A percentile compares a stretch with the other conserved stretches of the same genome.
phyloP scores from a whole-genome alignment of 331 rosid genomes.

The Arachis monticola region DNA sequence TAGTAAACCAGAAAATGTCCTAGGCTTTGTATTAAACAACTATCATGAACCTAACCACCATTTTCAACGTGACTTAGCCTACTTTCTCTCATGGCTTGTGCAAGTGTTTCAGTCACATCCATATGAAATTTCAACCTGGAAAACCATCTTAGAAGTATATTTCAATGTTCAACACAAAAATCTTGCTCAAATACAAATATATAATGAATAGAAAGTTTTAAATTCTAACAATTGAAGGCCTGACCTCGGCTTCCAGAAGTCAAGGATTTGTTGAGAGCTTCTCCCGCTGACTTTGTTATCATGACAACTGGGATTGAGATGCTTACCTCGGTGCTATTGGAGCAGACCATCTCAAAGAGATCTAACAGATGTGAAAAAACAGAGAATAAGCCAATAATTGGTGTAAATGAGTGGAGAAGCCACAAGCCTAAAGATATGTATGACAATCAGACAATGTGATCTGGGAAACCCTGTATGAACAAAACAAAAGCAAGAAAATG shows the following conservation, averaged over 20 bases:
- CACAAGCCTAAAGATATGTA: conserved; percentile 9
- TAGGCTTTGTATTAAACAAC: neutral
- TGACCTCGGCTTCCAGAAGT: conserved; percentile 67
- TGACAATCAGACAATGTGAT: neutral
- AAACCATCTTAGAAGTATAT: conserved; percentile 22
- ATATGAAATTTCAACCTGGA: conserved; percentile 11
- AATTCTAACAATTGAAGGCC: conserved; percentile 37
- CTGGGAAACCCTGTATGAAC: neutral
- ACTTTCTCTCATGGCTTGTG: conserved; percentile 1
- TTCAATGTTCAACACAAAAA: conserved; percentile 2
- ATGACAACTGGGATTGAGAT: conserved; percentile 80
- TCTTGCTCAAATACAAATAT: conserved; percentile 25
- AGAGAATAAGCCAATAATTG: conserved; percentile 3
- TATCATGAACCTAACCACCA: neutral
- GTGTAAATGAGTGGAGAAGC: conserved; percentile 8
- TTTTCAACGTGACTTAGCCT: conserved; percentile 7
- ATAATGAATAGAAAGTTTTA: conserved; percentile 26
- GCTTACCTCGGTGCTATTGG: conserved; percentile 55
- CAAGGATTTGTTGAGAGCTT: conserved; percentile 60
- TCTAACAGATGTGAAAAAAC: conserved; percentile 49
- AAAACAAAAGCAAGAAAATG: conserved; percentile 39
- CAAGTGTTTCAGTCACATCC: neutral
- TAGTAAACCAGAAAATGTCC: neutral
- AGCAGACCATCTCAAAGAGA: conserved; percentile 84
- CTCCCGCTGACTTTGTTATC: conserved; percentile 80